phyloP scores from a whole-genome alignment of 2,329 filamentous ascomycete genomes.

The Verticillium tricorpus region DNA sequence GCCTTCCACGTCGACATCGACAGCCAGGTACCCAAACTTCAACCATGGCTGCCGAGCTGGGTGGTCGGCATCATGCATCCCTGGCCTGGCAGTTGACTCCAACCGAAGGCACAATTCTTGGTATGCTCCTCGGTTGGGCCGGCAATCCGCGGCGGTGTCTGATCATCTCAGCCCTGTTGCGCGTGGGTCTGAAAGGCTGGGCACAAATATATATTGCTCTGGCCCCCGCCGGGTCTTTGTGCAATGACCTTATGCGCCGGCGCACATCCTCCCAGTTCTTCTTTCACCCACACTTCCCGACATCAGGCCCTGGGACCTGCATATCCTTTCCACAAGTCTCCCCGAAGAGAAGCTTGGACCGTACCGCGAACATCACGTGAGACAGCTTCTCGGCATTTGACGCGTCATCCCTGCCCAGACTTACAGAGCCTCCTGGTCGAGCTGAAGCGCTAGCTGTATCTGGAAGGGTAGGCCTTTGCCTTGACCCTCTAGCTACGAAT shows the following conservation, averaged over 20 bases:
- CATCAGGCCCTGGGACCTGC: neutral
- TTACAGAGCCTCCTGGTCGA: neutral
- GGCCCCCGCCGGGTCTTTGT: neutral
- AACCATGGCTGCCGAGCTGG: too few species aligned
- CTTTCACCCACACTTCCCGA: neutral
- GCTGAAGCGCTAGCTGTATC: neutral
- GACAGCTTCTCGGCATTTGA: slow-evolving; percentile 1
- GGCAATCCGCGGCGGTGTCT: neutral
- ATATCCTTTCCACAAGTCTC: neutral
- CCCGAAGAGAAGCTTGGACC: neutral
- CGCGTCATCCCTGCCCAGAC: slow-evolving; percentile 2
- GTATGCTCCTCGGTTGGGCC: neutral
- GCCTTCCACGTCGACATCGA: too few species aligned
- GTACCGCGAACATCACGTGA: neutral
- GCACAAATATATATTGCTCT: neutral
- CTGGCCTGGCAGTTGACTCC: too few species aligned
- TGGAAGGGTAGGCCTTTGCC: neutral
- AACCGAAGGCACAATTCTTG: neutral
- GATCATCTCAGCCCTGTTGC: neutral
- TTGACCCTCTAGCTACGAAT: neutral
- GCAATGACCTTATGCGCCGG: neutral
- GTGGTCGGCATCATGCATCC: too few species aligned
- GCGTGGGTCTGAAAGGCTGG: neutral
- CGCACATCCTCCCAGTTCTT: neutral
- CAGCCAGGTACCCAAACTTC: too few species aligned